These are phyloP conservation scores for Bacterosira constricta DNA, from an alignment of 108 stramenopile species.

Conservation along the genomic window DNA sequence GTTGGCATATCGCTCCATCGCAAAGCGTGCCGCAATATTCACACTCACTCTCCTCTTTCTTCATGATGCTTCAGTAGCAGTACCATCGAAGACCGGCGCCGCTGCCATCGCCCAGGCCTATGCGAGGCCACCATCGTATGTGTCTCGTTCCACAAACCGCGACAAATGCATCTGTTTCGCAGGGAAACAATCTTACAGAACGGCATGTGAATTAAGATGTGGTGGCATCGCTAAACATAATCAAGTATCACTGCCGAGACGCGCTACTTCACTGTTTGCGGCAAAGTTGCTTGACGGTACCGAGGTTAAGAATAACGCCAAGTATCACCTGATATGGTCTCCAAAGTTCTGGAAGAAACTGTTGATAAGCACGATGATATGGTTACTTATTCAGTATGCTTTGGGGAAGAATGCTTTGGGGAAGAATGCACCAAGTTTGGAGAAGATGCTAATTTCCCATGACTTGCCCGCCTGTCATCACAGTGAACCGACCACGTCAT, in stretches of 20 bases:
- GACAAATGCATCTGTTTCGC: no score
- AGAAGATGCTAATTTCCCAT: neutral
- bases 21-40: no score
- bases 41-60: no score
- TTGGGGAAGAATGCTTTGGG: neutral
- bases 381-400: neutral
- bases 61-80: no score
- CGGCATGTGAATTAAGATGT: no score
- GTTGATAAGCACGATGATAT: constrained; percentile 8
- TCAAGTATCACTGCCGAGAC: neutral
- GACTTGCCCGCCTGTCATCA: constrained; percentile 7
- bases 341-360: constrained; percentile 40
- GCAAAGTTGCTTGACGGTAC: neutral
- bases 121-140: no score
- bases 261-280: neutral
- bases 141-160: no score
- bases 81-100: no score
- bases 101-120: no score
- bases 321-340: constrained; percentile 47
- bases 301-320: neutral
- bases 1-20: no score
- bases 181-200: no score
- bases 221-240: neutral
- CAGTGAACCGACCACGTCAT: neutral
- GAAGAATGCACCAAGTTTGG: neutral